phyloP scores from a whole-genome alignment of 345 rosid species.

The Aquilaria sinensis region DNA sequence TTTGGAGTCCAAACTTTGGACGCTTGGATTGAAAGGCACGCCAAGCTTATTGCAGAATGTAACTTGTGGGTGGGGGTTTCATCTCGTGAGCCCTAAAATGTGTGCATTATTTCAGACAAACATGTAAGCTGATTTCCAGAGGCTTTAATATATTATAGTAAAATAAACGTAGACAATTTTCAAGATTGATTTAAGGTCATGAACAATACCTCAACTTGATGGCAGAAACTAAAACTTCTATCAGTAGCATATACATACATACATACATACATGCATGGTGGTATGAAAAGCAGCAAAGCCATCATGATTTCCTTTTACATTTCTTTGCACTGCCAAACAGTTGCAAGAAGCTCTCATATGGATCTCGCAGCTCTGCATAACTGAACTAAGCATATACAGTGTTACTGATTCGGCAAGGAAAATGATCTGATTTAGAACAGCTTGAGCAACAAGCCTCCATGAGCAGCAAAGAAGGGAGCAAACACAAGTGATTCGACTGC shows the following conservation, averaged over 20 bases:
- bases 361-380: background rate
- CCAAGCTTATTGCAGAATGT: slow-evolving; percentile 5
- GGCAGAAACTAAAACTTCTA: too few species aligned
- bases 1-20: background rate
- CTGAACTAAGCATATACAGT: background rate
- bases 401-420: background rate
- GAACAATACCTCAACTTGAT: too few species aligned
- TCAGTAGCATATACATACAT: too few species aligned
- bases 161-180: too few species aligned
- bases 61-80: too few species aligned
- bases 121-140: too few species aligned
- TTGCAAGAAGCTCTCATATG: background rate
- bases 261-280: too few species aligned
- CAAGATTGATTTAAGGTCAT: too few species aligned
- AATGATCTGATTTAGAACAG: slow-evolving; percentile 22
- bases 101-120: too few species aligned
- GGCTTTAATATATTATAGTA: too few species aligned
- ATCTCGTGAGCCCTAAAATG: too few species aligned
- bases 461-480: slow-evolving; percentile 70
- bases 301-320: background rate
- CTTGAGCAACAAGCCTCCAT: slow-evolving; percentile 58
- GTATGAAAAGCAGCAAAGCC: background rate
- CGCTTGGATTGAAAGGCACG: slow-evolving; percentile 19
- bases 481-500: slow-evolving; percentile 70
- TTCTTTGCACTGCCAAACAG: background rate